Evolutionary conservation across 1,284 basidiomycete genomes (phyloP).

Genomic region (Dichomitus squalens): DNA sequence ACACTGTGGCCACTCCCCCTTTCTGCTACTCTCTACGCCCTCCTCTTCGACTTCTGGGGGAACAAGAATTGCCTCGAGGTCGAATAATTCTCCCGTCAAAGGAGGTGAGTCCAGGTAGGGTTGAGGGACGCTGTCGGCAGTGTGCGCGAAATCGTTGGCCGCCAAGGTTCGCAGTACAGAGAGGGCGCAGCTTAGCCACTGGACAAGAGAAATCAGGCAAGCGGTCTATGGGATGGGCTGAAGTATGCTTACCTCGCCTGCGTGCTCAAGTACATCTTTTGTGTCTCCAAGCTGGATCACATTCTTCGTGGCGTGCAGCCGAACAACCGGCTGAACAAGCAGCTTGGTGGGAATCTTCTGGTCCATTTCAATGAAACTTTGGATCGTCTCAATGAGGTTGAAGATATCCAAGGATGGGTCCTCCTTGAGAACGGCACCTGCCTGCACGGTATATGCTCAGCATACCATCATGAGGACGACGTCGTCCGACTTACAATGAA

Average conservation of each 20-base stretch:
- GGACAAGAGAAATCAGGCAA: neutral
- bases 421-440: slow-evolving; percentile 57
- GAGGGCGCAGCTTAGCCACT: slow-evolving; percentile 71
- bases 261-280: slow-evolving; percentile 41
- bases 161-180: slow-evolving; percentile 56
- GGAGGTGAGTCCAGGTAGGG: slow-evolving; percentile 61
- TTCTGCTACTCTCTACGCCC: slow-evolving; percentile 70
- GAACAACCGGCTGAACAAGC: slow-evolving; percentile 61
- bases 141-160: slow-evolving; percentile 56
- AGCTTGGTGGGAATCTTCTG: slow-evolving; percentile 47
- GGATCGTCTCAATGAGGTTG: slow-evolving; percentile 69
- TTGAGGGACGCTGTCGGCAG: slow-evolving; percentile 60
- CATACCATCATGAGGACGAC: neutral
- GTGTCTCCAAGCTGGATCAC: slow-evolving; percentile 26
- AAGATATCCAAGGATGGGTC: slow-evolving; percentile 51
- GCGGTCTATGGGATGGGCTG: neutral
- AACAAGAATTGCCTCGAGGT: slow-evolving; percentile 78
- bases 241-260: slow-evolving; percentile 55
- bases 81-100: slow-evolving; percentile 55
- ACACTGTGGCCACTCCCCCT: slow-evolving; percentile 79
- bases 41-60: slow-evolving; percentile 87
- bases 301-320: slow-evolving; percentile 41
- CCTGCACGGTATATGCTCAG: slow-evolving; percentile 39
- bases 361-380: slow-evolving; percentile 65
- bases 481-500: slow-evolving; percentile 62